Percentiles rank a stretch among this genome's conserved stretches.
phyloP scores from a whole-genome alignment of 495 filamentous ascomycete species.

The Trichocladium antarcticum region DNA sequence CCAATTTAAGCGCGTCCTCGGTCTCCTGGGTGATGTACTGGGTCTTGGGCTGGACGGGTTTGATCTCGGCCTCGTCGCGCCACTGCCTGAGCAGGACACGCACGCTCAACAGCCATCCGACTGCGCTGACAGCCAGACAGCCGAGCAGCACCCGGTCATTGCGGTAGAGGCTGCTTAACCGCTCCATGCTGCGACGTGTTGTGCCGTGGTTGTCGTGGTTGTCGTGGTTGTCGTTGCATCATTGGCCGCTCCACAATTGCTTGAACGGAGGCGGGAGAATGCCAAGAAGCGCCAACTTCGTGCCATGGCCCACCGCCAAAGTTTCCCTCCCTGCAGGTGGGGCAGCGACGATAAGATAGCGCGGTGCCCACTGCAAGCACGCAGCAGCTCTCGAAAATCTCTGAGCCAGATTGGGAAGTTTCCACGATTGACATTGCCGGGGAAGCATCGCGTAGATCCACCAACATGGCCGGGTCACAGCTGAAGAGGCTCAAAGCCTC shows the following conservation, averaged over 20 bases:
- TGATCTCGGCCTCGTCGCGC: constrained; percentile 39
- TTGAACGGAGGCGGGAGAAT: too few relatives aligned
- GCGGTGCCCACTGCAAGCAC: neutral
- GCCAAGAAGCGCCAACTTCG: neutral
- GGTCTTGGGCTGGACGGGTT: constrained; percentile 40
- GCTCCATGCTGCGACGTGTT: constrained; percentile 21
- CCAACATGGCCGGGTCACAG: constrained; percentile 82
- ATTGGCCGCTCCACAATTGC: neutral
- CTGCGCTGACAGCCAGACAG: constrained; percentile 29
- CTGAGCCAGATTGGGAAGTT: neutral
- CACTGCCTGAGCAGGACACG: constrained; percentile 32
- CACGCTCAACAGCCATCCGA: constrained; percentile 29
- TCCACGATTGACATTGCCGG: neutral
- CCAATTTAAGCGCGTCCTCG: constrained; percentile 42
- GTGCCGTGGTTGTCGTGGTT: neutral
- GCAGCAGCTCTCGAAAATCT: constrained; percentile 17
- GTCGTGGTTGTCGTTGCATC: constrained; percentile 1
- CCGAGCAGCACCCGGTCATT: constrained; percentile 37
- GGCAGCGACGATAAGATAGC: constrained; percentile 27
- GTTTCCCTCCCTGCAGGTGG: constrained; percentile 14
- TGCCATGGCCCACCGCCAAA: constrained; percentile 23
- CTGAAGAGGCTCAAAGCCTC: constrained; percentile 90
- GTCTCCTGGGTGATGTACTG: constrained; percentile 51
- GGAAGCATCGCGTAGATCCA: neutral
- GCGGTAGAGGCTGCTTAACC: constrained; percentile 22